Base-by-base conservation (phyloP, 1,284 basidiomycete genomes). In the Fomes fomentarius region DNA sequence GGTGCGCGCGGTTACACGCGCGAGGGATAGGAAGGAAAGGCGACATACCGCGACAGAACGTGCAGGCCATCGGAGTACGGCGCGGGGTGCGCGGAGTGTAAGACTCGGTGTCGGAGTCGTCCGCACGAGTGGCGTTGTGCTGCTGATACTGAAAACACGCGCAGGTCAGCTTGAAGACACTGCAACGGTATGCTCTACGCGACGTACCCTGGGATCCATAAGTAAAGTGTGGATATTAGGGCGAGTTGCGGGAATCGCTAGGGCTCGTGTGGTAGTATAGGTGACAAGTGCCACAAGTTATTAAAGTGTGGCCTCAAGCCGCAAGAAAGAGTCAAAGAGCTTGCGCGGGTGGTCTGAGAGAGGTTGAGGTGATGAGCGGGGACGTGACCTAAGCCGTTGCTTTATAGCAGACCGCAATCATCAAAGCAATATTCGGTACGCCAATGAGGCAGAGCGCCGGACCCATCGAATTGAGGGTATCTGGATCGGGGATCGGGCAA, bases 11-110 rank as follows among this genome's bases (percentile, higher is more conserved):
- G 35, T 19, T 3, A 12, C 17, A 33, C 31, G 30, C 17, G 22
- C 10, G 1, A 24, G 22, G 30, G 30, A 28, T 12, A 17, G n/a
- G n/a, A n/a, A 38, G 4, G 21, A 19, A 19, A 37, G 4, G 15
- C 7, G 21, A 57, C 60, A 34, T 39, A 69, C 69, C 69, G 49
- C 69, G 63, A 50, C 69, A 70, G 50, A 70, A 70, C 2, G 65
- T 66, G 49, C 69, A 70, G 1, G 69, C 69, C 69, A 70, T 70
- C 12, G 67, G 67, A 14, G 69, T 70, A 26, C 69, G 55, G 31
- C 68, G 63, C 25, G 69, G 69, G 3, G 68, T 69, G 30, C 68
- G 60, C 14, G 67, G 69, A 10, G 60, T 61, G 47, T 67, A 70
- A 34, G 42, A 35, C 37, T 69, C 69, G 6, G 60, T 63, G 48